Base-by-base conservation (phyloP, 108 stramenopile species). In the Stephanodiscus minutulus region DNA sequence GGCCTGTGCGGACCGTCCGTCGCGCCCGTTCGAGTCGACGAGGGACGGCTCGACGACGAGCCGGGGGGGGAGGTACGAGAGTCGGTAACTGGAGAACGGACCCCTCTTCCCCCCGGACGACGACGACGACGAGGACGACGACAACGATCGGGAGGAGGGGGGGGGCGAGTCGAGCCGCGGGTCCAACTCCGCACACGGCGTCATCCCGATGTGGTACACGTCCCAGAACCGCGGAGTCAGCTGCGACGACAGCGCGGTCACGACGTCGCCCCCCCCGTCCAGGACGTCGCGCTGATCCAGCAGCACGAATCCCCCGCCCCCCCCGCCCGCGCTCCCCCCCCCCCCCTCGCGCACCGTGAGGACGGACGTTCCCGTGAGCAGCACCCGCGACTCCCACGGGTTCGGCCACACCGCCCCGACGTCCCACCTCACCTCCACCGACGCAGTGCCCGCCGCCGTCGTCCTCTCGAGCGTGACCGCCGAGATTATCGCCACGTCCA, bases 131-230 rank as follows among this genome's bases (percentile, higher is more conserved):
- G 8, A 21, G 21, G 71, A 56, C 5, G 71, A 64, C 5, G 33
- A 13, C 21, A 13, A 37, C 7, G 61, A 47, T 22, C 29, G 36
- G 2, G 4, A 22, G 7, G 61, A 33, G 1, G 50, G 48, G 29
- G 52, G n/a, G 0, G 66, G 21, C 25, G 62, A 57, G 10, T 60
- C 67, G 39, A 64, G 56, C 6, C 79, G 61, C 21, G 82, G 88
- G 36, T 69, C 56, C 29, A 83, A 22, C 66, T 94, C 91, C 28
- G 89, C 82, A 18, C 87, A 85, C 10, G 93, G 93, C 41, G 89
- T 87, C 93, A 94, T 94, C 22, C 89, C 91, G 61, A 92, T 85
- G 70, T 94, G 93, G 65, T 94, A 94, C 9, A 78, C 39, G 76
- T 94, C 93, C 93, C 93, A 94, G 68, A 94, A 94, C 13, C 89